A percentile compares a stretch with the other conserved stretches of the same genome.
phyloP scores from a whole-genome alignment of 345 rosid genomes.

The Hibiscus trionum region DNA sequence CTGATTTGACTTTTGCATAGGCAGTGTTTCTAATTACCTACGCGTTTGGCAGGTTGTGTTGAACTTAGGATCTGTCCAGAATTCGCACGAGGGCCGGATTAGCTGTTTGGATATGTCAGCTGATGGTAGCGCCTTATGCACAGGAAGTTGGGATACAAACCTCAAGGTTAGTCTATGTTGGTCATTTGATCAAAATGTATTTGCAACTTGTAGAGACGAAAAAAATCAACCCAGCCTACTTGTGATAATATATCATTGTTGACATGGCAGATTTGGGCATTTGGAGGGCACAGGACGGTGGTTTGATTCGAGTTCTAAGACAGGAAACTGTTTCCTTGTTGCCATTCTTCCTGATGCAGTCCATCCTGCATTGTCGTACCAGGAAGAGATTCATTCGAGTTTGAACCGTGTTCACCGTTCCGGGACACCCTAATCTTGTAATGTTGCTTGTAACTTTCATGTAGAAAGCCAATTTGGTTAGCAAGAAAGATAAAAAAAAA shows the following conservation, averaged over 20 bases:
- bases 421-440: neutral
- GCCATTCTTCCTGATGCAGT: neutral
- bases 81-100: slow-evolving; percentile 64
- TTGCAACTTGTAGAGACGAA: neutral
- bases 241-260: neutral
- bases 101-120: slow-evolving; percentile 90
- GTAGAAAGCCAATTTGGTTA: neutral
- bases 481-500: neutral
- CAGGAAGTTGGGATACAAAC: slow-evolving; percentile 97
- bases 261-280: slow-evolving; percentile 78
- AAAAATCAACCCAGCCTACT: neutral
- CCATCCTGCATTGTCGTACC: neutral
- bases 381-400: neutral
- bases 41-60: slow-evolving; percentile 56
- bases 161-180: slow-evolving; percentile 59
- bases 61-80: slow-evolving; percentile 68
- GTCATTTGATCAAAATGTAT: slow-evolving; percentile 3
- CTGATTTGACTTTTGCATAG: neutral
- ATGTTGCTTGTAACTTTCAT: neutral
- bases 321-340: neutral
- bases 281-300: slow-evolving; percentile 78
- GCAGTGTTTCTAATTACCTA: slow-evolving; percentile 6
- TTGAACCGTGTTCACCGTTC: neutral
- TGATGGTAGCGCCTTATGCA: slow-evolving; percentile 99
- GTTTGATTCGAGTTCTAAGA: slow-evolving; percentile 24